These are phyloP conservation scores for Juglanconis oblonga DNA, from an alignment of 2,329 filamentous ascomycete genomes.

Conservation along the genomic window DNA sequence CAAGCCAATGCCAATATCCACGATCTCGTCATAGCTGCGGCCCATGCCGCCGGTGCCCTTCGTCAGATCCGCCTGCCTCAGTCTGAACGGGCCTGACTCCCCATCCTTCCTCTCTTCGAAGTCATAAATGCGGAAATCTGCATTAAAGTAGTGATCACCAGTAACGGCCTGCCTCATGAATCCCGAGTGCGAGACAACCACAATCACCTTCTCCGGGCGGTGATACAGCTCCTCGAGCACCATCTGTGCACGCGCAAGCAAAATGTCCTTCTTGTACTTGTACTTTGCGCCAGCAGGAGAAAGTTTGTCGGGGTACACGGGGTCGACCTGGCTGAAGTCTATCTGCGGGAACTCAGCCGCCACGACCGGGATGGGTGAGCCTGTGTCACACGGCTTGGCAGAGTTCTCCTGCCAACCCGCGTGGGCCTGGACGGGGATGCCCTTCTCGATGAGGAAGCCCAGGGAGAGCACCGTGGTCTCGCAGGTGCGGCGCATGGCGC, in stretches of 20 bases:
- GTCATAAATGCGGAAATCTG: constrained; percentile 63
- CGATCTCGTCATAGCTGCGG: constrained; percentile 38
- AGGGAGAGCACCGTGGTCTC: constrained; percentile 60
- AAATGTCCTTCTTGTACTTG: constrained; percentile 48
- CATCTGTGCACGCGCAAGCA: constrained; percentile 53
- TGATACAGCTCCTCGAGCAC: constrained; percentile 47
- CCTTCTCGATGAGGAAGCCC: constrained; percentile 51
- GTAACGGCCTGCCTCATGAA: constrained; percentile 59
- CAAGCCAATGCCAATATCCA: constrained; percentile 28
- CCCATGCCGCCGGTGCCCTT: constrained; percentile 50
- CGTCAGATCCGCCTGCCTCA: constrained; percentile 50
- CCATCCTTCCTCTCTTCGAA: constrained; percentile 34
- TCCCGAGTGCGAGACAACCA: constrained; percentile 64
- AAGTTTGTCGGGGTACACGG: constrained; percentile 62
- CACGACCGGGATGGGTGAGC: constrained; percentile 44
- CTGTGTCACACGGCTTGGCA: constrained; percentile 59
- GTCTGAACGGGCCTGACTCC: constrained; percentile 27
- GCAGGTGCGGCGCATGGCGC: constrained; percentile 63
- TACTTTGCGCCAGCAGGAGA: constrained; percentile 44
- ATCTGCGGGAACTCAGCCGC: constrained; percentile 49
- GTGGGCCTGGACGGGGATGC: constrained; percentile 53
- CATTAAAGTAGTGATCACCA: constrained; percentile 56
- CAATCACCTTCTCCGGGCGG: constrained; percentile 58
- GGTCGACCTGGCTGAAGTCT: constrained; percentile 56
- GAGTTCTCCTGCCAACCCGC: constrained; percentile 65